Evolutionary conservation across 208 protist genomes (phyloP), one percentile per base, ranked within the genome.

Genomic region (Entamoeba nuttalli): DNA sequence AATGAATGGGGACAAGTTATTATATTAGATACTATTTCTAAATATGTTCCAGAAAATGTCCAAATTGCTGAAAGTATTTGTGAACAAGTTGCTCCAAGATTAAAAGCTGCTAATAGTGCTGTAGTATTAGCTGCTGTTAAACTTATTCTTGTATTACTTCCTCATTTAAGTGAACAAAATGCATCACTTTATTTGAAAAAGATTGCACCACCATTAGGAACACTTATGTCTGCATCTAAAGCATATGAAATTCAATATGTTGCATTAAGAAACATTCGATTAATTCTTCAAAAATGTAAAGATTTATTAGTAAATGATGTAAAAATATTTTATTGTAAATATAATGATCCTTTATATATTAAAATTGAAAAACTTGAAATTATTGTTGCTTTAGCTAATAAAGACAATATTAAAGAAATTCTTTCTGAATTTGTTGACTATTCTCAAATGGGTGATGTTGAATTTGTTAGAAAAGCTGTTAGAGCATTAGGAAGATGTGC

Each of bases 21-120:
- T 96, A 98, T 99, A 71, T 97, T 99, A 9, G 99, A 99, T 96
- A 96, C 98, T 44, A 96, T 99, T 21, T 96, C 98, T 4, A 96
- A 96, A 21, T 98, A 98, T 95, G 96, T 95, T 2, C 98, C 98
- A 25, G 53, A 55, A n/a, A 96, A 95, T 52, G 30, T 35, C 9
- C 62, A 84, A 35, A n/a, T 84, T 84, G 17, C 69, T 17, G 35
- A 96, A 95, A 96, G 98, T 96, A 98, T 99, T 57, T 97, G 98
- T 84, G 97, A 99, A 94, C 98, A 98, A 69, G 98, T 99, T 52
- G 95, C 98, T 62, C 98, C 98, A 44, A 97, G 98, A 44, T 97
- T 99, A 48, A 97, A 98, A 95, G 99, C 99, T 96, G 98, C 97
- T 48, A 99, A 99, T 97, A 97, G 98, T 2, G 98, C 99, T 41